Evolutionary conservation across 352 stramenopile species (phyloP).

Genomic region (Phytophthora meadii): DNA sequence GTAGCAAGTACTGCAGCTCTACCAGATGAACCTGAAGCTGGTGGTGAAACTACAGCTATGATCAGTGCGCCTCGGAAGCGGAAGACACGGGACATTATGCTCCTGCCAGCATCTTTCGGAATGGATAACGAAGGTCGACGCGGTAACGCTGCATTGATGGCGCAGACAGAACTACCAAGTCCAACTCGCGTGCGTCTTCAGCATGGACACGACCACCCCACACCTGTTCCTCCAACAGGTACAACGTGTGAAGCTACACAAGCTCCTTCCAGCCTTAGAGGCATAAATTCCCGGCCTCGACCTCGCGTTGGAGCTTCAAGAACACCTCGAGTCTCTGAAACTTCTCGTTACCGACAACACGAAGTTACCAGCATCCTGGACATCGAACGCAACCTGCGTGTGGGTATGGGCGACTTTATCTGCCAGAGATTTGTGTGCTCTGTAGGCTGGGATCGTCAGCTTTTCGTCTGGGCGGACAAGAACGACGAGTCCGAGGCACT

Average conservation of each 20-base stretch:
- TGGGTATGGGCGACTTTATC: slow-evolving; percentile 85
- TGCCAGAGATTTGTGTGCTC: slow-evolving; percentile 85
- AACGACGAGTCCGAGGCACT: slow-evolving; percentile 77
- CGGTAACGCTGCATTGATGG: slow-evolving; percentile 37
- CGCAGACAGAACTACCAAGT: slow-evolving; percentile 55
- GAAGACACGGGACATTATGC: slow-evolving; percentile 69
- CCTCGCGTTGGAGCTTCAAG: slow-evolving; percentile 2
- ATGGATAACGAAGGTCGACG: slow-evolving; percentile 62
- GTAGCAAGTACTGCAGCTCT: slow-evolving; percentile 25
- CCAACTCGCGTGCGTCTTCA: slow-evolving; percentile 49
- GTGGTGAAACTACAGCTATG: slow-evolving; percentile 8
- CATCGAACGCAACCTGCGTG: slow-evolving; percentile 78
- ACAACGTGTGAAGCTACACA: slow-evolving; percentile 10
- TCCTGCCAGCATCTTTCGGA: slow-evolving; percentile 65
- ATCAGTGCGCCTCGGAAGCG: slow-evolving; percentile 34
- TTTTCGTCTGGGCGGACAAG: slow-evolving; percentile 89
- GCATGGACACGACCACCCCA: slow-evolving; percentile 31
- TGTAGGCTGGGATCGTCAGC: slow-evolving; percentile 82
- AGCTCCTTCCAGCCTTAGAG: slow-evolving; percentile 2
- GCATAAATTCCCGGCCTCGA: slow-evolving; percentile 15
- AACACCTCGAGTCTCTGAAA: slow-evolving; percentile 19
- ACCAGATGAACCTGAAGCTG: slow-evolving; percentile 7
- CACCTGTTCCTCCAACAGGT: slow-evolving; percentile 12
- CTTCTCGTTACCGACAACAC: slow-evolving; percentile 69
- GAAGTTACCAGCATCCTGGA: slow-evolving; percentile 86